Evolutionary conservation across 305 asterid genomes (phyloP).

Genomic region (Withania somnifera): DNA sequence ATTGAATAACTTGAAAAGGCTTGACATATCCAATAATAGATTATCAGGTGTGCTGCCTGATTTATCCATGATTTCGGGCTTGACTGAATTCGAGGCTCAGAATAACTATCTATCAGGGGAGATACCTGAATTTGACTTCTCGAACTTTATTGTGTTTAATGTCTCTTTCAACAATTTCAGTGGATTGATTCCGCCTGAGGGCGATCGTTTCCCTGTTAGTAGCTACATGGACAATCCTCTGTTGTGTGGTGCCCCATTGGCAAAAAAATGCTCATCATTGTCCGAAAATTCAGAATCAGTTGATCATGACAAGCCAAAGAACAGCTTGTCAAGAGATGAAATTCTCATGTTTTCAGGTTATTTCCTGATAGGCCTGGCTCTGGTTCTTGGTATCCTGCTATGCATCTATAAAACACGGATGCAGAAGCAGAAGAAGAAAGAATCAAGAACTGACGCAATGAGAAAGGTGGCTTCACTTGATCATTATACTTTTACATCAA

Average conservation of each 20-base stretch:
- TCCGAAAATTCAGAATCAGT: not conserved
- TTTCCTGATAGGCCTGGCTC: conserved; percentile 32
- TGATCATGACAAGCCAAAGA: not conserved
- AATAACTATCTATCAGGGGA: conserved; percentile 21
- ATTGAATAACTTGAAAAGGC: conserved; percentile 27
- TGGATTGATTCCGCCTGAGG: conserved; percentile 39
- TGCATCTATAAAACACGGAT: conserved; percentile 27
- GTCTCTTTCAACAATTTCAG: conserved; percentile 40
- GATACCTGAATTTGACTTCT: conserved; percentile 27
- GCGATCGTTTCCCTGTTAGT: conserved; percentile 11
- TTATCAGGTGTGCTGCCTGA: conserved; percentile 38
- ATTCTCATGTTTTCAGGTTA: conserved; percentile 59
- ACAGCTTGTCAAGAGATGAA: conserved; percentile 24
- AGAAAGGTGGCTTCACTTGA: conserved; percentile 19
- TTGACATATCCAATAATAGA: conserved; percentile 34
- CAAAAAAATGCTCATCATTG: conserved; percentile 18
- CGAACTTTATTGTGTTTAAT: conserved; percentile 21
- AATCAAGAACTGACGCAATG: conserved; percentile 6
- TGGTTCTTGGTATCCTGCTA: conserved; percentile 22
- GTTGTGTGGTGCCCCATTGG: conserved; percentile 45
- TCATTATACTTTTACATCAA: conserved; percentile 29
- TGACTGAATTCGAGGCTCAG: conserved; percentile 24
- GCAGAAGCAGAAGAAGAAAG: conserved; percentile 18
- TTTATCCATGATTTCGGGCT: conserved; percentile 20
- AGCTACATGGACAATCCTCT: conserved; percentile 33